Conservation (phyloP, 1,139 yeast genomes). For the Diutina pseudorugosa region DNA sequence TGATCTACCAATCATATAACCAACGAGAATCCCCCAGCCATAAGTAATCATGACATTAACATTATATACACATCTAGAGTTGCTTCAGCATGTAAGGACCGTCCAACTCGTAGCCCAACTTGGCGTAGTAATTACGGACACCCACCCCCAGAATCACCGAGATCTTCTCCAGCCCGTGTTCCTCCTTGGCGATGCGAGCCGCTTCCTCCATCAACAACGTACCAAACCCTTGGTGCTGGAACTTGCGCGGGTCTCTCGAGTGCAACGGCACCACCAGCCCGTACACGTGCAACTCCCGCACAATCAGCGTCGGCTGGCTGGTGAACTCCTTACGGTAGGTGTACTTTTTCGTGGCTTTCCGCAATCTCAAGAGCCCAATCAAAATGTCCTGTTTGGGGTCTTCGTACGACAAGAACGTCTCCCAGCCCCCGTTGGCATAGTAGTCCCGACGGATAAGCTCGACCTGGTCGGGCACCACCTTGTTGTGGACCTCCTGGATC, state of each 20-base stretch:
- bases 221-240: constrained; percentile 99
- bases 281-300: constrained; percentile 91
- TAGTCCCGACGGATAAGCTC: constrained; percentile 92
- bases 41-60: background rate
- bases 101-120: constrained; percentile 81
- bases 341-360: constrained; percentile 82
- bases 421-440: constrained; percentile 99
- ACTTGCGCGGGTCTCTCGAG: constrained; percentile 94
- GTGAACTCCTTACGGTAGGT: constrained; percentile 87
- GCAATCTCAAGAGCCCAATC: constrained; percentile 77
- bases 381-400: constrained; percentile 95
- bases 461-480: constrained; percentile 94
- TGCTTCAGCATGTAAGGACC: constrained; percentile 93
- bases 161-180: constrained; percentile 84
- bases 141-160: constrained; percentile 97
- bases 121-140: constrained; percentile 88
- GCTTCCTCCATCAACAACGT: constrained; percentile 97
- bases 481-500: constrained; percentile 95
- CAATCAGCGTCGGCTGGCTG: constrained; percentile 78
- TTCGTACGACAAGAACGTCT: constrained; percentile 88
- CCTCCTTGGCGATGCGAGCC: constrained; percentile 87
- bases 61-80: background rate
- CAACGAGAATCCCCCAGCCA: too few relatives aligned
- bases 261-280: constrained; percentile 97
- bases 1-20: too few relatives aligned